Evolutionary conservation across 1,284 basidiomycete species (phyloP), one percentile per base, ranked within the genome.

Genomic region (Cryptococcus amylolentus): DNA sequence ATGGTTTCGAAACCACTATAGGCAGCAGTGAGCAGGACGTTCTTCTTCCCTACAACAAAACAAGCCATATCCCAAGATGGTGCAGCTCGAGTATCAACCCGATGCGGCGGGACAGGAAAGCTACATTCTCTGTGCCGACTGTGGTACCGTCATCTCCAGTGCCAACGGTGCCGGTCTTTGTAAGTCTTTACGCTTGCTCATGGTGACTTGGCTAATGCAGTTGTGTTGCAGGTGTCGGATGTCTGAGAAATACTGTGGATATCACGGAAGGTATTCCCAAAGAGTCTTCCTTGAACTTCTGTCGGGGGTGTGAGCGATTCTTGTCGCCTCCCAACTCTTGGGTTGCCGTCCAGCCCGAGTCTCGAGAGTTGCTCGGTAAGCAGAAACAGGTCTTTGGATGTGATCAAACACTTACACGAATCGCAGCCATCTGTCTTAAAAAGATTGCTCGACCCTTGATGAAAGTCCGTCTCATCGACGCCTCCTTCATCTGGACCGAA

Each of bases 401-500:
- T 42, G 41, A 14, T 8, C 41, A 23, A 12, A n/a, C 16, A 20
- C 44, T 46, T 9, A 46, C 16, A 20, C 14, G 14, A 46, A 23
- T 5, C 26, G 26, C 10, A 75, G 87, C 90, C 2, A 85, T 93
- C 52, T 93, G 91, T 73, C 78, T 98, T 58, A 93, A 91, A 76
- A 96, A 94, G 77, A 86, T 98, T 70, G 95, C 96, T 68, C 90
- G 94, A 26, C 76, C 76, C 20, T 81, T 98, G 37, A 88, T 86
- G 70, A 95, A 93, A 81, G 93, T 98, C 52, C 88, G 95, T 37
- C 80, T 98, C 44, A 96, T 96, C 39, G 95, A 98, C 64, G 95
- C 95, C 0, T 90, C 92, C 63, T 98, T 98, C 76, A 92, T 98
- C 71, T 98, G 96, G 95, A 98, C 95, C 9, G 96, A 98, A 73